Conservation (phyloP, 768 basidiomycete species). For the Amanita pseudoporphyria region DNA sequence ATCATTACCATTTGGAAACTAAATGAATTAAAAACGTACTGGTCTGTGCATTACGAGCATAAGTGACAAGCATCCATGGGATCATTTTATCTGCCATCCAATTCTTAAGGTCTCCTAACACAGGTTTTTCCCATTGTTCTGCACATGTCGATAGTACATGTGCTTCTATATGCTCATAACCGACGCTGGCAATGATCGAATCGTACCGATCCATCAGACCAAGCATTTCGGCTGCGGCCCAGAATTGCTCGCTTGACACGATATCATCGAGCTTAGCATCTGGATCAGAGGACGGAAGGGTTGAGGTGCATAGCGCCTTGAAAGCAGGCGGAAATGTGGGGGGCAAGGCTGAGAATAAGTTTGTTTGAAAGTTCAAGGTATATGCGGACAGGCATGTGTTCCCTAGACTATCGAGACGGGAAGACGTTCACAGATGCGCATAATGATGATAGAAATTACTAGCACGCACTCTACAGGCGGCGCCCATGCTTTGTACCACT, state of each 20-base stretch:
- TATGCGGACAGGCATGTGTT: conserved; percentile 50
- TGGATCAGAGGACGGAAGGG: conserved; percentile 31
- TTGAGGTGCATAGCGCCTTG: conserved; percentile 53
- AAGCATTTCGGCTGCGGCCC: conserved; percentile 57
- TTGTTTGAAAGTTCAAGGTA: conserved; percentile 62
- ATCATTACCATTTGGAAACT: neutral
- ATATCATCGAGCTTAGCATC: conserved; percentile 2
- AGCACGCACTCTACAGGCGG: conserved; percentile 51
- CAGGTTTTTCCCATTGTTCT: conserved; percentile 58
- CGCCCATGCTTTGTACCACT: conserved; percentile 74
- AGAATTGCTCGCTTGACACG: conserved; percentile 20
- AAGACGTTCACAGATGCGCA: neutral
- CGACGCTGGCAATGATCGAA: conserved; percentile 71
- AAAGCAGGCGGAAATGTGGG: conserved; percentile 58
- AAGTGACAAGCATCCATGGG: conserved; percentile 79
- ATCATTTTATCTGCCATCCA: conserved; percentile 81
- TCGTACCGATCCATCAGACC: conserved; percentile 80
- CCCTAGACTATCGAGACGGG: conserved; percentile 41
- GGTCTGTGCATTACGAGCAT: conserved; percentile 54
- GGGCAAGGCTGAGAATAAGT: conserved; percentile 64
- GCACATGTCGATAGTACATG: conserved; percentile 59
- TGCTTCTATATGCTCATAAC: conserved; percentile 77
- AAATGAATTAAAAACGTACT: conserved; percentile 26
- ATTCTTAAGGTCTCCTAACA: conserved; percentile 48
- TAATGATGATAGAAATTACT: neutral